Evolutionary conservation across 2,329 filamentous ascomycete species (phyloP), one percentile per base, ranked within the genome.

Genomic region (Fusarium illudens): DNA sequence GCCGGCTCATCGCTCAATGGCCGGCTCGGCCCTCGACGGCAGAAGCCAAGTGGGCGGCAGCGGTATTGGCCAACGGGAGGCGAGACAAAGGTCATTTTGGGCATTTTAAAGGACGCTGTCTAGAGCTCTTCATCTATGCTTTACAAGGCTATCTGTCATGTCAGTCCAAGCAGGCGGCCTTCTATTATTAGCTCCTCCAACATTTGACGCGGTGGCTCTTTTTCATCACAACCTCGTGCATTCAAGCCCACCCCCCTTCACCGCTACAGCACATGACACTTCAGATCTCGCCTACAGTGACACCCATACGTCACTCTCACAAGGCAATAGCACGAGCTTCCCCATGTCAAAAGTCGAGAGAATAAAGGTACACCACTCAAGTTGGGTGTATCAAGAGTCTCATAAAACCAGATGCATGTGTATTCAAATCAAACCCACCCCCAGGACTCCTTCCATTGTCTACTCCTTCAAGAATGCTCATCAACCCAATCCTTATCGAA

Each of bases 401-500:
- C 25, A 44, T 22, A n/a, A 32, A 30, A 54, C 19, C 30, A 39
- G 30, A 58, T 60, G 32, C 46, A 51, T 62, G 42, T 70, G 53
- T 67, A 71, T 62, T 55, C 52, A 64, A 71, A 60, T 42, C 48
- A 67, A 59, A 42, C 36, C 53, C 32, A 54, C 56, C 58, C 65
- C 65, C 32, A 56, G 50, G 64, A 60, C 64, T 68, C 61, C 67
- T 57, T 33, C 51, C 64, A 50, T 64, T 60, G 51, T 70, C 54
- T 68, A 63, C 61, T 59, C 67, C 66, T 50, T 66, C 60, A 65
- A 30, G 60, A 68, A 65, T 67, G 60, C 55, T 64, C 55, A 55
- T 68, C 62, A 65, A 65, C 58, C 52, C 63, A 61, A 20, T 61
- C 30, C 56, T 76, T 72, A 83, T 68, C 81, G 76, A 69, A 82